These are phyloP conservation scores for Pseudogymnoascus sp. DNA, from an alignment of 2,329 filamentous ascomycete species.

Conservation along the genomic window DNA sequence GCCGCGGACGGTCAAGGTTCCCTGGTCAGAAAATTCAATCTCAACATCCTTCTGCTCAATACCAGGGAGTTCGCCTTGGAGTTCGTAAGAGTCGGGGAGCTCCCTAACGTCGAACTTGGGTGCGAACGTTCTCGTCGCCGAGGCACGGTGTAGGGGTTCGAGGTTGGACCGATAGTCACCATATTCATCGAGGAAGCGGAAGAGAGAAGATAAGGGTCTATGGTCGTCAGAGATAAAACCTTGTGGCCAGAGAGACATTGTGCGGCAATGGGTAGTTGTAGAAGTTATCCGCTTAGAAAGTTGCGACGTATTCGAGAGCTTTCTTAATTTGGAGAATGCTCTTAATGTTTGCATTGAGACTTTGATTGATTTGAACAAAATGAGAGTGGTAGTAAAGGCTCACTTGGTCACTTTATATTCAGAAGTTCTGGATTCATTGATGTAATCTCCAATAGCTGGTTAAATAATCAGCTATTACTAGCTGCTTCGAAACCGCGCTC, in stretches of 20 bases:
- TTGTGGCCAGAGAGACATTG: not conserved
- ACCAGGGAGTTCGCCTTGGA: constrained; percentile 74
- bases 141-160: constrained; percentile 14
- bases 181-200: constrained; percentile 59
- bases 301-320: too few species aligned
- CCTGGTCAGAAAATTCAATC: constrained; percentile 72
- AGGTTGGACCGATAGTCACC: constrained; percentile 43
- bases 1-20: constrained; percentile 66
- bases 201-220: constrained; percentile 51
- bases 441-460: too few species aligned
- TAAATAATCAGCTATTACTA: not conserved
- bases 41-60: constrained; percentile 65
- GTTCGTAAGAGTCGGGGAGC: constrained; percentile 60
- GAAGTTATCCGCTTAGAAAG: too few species aligned
- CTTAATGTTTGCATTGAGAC: too few species aligned
- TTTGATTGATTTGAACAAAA: too few species aligned
- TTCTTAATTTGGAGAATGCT: too few species aligned
- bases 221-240: constrained; percentile 21
- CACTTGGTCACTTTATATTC: too few species aligned
- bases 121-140: constrained; percentile 47
- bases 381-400: too few species aligned
- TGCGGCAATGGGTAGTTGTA: too few species aligned
- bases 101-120: constrained; percentile 77
- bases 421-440: not conserved
- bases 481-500: not conserved